Evolutionary conservation across 1,284 basidiomycete genomes (phyloP).

Genomic region (Mycosarcoma mackinlayi): DNA sequence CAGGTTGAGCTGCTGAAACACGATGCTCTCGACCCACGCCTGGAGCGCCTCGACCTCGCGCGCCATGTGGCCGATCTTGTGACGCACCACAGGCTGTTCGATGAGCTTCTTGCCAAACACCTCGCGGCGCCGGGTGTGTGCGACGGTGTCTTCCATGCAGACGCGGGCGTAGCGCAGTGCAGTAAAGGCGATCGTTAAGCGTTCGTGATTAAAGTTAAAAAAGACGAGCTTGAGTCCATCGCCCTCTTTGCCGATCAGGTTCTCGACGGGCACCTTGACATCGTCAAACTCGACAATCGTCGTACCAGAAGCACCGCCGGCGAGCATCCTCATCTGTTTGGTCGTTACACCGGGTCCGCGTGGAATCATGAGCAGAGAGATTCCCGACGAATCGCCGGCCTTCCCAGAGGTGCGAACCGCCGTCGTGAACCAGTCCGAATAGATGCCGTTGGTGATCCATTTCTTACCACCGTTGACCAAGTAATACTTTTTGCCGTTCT

Average conservation of each 20-base stretch:
- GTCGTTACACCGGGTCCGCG: constrained; percentile 54
- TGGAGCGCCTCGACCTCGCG: constrained; percentile 61
- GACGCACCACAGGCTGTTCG: constrained; percentile 61
- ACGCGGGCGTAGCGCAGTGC: constrained; percentile 55
- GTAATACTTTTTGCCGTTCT: constrained; percentile 66
- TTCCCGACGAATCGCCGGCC: constrained; percentile 65
- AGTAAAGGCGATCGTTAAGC: constrained; percentile 53
- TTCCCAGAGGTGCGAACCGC: constrained; percentile 69
- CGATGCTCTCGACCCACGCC: constrained; percentile 52
- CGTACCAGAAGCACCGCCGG: constrained; percentile 65
- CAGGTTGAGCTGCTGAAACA: constrained; percentile 54
- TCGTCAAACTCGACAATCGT: constrained; percentile 68
- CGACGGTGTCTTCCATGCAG: constrained; percentile 54
- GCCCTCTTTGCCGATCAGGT: constrained; percentile 66
- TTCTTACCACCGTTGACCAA: constrained; percentile 69
- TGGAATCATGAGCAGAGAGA: constrained; percentile 67
- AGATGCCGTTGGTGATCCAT: constrained; percentile 68
- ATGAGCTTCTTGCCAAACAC: constrained; percentile 59
- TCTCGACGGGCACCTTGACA: constrained; percentile 66
- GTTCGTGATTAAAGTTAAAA: constrained; percentile 55
- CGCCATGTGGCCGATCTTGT: constrained; percentile 63
- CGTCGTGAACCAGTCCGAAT: constrained; percentile 64
- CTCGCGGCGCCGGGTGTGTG: constrained; percentile 47
- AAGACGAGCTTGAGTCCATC: constrained; percentile 54
- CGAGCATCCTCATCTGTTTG: constrained; percentile 64